phyloP scores from a whole-genome alignment of 352 stramenopile genomes.

The Pythium pectinolyticum region DNA sequence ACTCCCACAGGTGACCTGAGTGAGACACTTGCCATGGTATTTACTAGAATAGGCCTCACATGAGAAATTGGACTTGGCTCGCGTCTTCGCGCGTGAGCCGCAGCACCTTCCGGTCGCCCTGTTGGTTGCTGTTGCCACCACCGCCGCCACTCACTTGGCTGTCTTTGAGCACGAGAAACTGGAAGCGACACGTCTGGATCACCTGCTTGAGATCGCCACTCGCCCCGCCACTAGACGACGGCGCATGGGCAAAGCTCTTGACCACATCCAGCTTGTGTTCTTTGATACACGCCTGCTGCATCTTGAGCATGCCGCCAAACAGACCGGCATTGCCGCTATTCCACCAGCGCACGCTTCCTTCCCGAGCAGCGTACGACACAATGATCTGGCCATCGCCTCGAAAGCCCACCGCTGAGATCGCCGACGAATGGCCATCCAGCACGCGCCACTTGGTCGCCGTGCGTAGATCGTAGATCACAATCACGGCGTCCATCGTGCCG shows the following conservation, averaged over 20 bases:
- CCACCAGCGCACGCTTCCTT: constrained; percentile 83
- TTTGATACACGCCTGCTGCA: constrained; percentile 86
- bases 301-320: constrained; percentile 85
- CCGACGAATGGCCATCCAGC: constrained; percentile 73
- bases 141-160: constrained; percentile 18
- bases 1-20: too few relatives aligned
- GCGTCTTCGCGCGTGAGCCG: constrained; percentile 76
- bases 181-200: constrained; percentile 83
- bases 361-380: constrained; percentile 78
- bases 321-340: constrained; percentile 78
- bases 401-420: constrained; percentile 73
- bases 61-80: constrained; percentile 79
- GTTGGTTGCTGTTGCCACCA: constrained; percentile 22
- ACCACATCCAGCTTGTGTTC: constrained; percentile 74
- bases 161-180: constrained; percentile 70
- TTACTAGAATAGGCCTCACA: too few relatives aligned
- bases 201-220: constrained; percentile 77
- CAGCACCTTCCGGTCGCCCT: constrained; percentile 53
- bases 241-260: constrained; percentile 40
- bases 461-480: constrained; percentile 87
- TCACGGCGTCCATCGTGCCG: constrained; percentile 86
- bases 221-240: constrained; percentile 52
- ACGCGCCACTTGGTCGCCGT: constrained; percentile 89
- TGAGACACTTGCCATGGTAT: too few relatives aligned
- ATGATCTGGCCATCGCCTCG: constrained; percentile 74